Base-by-base conservation (phyloP, 78 protist species). In the Dictyostelium intermedium region DNA sequence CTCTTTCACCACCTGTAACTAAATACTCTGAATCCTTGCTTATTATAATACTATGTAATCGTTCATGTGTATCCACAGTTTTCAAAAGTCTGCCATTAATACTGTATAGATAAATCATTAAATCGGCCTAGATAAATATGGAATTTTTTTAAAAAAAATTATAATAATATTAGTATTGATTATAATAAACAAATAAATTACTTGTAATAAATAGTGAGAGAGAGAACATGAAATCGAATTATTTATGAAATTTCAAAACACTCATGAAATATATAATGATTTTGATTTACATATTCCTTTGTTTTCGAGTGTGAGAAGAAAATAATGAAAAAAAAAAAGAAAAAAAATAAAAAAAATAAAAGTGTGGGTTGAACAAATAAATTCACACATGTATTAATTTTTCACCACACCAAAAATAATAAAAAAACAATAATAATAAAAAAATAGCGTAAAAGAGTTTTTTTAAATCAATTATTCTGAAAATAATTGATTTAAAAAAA, bases 41-140 rank as follows among this genome's bases (percentile, higher is more conserved):
- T 25, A 92, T 82, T 2, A 78, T 91, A 30, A 91, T 63, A 41
- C 91, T 77, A 23, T 79, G 70, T 30, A 96, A 81, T 25, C 95
- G 0, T 50, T 92, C 95, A 9, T 73, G 73, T 25, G 98, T 83
- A 27, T 96, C 93, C 7, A 63, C 73, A 2, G 91, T 25, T 41
- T 41, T 43, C 74, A 96, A 77, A 1, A 84, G 66, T 60, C 84
- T 74, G 25, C 96, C 98, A 81, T 96, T 96, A 41, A 96, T 95
- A 37, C 87, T 45, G 73, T 94, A 96, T 14, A 94, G 77, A 61
- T 86, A 85, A 3, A 96, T 60, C 53, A 50, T 41, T 10, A 93
- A 35, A 82, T 92, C 97, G 11, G 74, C 85, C 87, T 61, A 9
- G 11, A 25, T 78, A 10, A 66, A 27, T 11, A 11, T 27, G 74